Evolutionary conservation across 2,329 filamentous ascomycete genomes (phyloP), one percentile per base, ranked within the genome.

Genomic region (Xylariomycetidae sp.): DNA sequence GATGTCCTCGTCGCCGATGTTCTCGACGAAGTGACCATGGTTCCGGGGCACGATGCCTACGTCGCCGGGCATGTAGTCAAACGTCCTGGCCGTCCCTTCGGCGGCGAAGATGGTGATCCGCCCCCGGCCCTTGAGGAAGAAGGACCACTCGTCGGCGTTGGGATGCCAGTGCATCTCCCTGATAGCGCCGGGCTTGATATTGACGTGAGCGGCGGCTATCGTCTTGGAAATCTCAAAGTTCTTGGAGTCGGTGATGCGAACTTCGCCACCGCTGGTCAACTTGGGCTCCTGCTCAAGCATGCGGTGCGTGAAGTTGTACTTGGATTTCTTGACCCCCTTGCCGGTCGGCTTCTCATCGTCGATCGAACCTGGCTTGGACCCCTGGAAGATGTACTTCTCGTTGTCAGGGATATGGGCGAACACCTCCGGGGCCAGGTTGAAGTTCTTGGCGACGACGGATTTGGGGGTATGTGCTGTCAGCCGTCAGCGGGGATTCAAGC

Each of bases 121-220:
- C 0, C 81, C 85, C 25, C 76, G 74, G 0, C 85, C 85, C 17
- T 63, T 61, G 53, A 89, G 74, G 64, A 89, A 87, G 59, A 84
- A 89, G 6, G 77, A 83, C 83, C 83, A 89, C 56, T 88, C 83
- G 49, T 88, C 84, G 10, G 82, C 82, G 27, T 76, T 78, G 1
- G 82, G 82, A 52, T 89, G 84, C 84, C 84, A 89, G 63, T 89
- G 84, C 70, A 89, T 86, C 61, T 87, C 83, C 8, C 83, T 73
- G 53, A 88, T 65, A 0, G 79, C 81, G 10, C 81, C 81, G 0
- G 83, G 82, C 43, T 82, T 65, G 40, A 89, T 83, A 23, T 73
- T 72, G 13, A 85, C 72, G 48, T 87, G 72, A 1, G 82, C 84
- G 1, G 83, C 82, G 0, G 83, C 81, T 14, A 88, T 72, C 0